Evolutionary conservation across 148 eudicot genomes (phyloP), one percentile per base, ranked within the genome.

Genomic region (Fagopyrum homotropicum): DNA sequence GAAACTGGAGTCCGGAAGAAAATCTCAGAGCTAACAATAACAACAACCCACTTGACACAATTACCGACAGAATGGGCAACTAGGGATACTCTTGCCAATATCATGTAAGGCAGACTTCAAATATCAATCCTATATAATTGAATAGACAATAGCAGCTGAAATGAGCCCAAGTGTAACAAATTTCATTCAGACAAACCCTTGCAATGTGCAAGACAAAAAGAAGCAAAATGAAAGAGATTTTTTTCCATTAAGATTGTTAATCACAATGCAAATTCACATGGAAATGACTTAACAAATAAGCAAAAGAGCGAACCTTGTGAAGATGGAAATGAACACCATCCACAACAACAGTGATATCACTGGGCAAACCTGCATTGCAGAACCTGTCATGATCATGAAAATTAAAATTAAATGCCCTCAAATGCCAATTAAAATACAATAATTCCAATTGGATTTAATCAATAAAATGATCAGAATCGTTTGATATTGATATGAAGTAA

Each of bases 11-110:
- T 82, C 48, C 79, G 85, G 91, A 94, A 94, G 92, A 94, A 89
- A 73, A 91, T 74, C 59, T 91, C 96, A 40, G 98, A 92, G 81
- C 92, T 84, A 74, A 90, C 90, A 48, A 94, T 94, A 76, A 94
- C 96, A 30, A 91, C 97, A 83, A 94, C 98, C 16, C 97, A 88
- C 85, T 94, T 94, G 76, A 90, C 98, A 80, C 97, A 94, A 80
- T 94, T 94, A 48, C 90, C 89, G 26, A 91, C 93, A 44, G 97
- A 91, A 75, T 91, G 97, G 46, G 93, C 86, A 63, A 94, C 97
- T 19, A 97, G 98, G 47, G 98, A 94, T 69, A 94, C 96, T 82
- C 91, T 92, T 82, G 85, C 87, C 86, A 94, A 82, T 77, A 94
- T 90, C 97, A 94, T 92, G 85, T 94, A 94, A 10, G 98, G 45